A percentile compares a stretch with the other conserved stretches of the same genome.
These are phyloP conservation scores for Coleophoma crateriformis DNA, from an alignment of 2,329 filamentous ascomycete genomes.

Conservation along the genomic window DNA sequence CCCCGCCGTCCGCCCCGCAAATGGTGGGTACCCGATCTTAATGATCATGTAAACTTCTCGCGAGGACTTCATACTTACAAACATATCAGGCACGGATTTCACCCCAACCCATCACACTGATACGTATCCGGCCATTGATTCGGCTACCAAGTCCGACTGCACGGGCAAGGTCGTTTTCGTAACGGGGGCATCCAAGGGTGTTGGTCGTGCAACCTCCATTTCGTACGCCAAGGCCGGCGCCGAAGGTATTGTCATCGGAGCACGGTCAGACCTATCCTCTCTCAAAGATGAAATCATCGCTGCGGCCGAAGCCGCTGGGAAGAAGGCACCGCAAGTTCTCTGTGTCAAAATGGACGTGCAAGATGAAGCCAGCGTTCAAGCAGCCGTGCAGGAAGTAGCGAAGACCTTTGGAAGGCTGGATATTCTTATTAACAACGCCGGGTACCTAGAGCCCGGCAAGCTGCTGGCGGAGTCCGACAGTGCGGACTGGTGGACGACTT, in stretches of 20 bases:
- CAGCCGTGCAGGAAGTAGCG: slow-evolving; percentile 16
- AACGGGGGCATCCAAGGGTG: slow-evolving; percentile 46
- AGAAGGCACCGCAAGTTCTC: slow-evolving; percentile 32
- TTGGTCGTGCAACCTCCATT: slow-evolving; percentile 44
- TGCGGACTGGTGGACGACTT: slow-evolving; percentile 28
- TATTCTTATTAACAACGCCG: slow-evolving; percentile 36
- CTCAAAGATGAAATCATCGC: slow-evolving; percentile 26
- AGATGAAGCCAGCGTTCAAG: slow-evolving; percentile 23
- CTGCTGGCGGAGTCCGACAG: slow-evolving; percentile 17
- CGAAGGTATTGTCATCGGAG: slow-evolving; percentile 43
- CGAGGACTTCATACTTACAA: not conserved
- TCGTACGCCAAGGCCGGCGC: slow-evolving; percentile 47
- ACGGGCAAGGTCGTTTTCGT: slow-evolving; percentile 37
- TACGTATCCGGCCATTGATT: slow-evolving; percentile 49
- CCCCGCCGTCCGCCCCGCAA: too few relatives aligned
- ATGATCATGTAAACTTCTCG: not conserved
- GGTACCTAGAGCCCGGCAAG: slow-evolving; percentile 24
- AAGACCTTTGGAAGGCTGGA: slow-evolving; percentile 27
- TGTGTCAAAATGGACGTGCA: slow-evolving; percentile 31
- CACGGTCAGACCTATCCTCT: slow-evolving; percentile 35
- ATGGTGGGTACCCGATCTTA: too few relatives aligned
- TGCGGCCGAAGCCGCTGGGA: slow-evolving; percentile 24
- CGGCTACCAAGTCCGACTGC: slow-evolving; percentile 31
- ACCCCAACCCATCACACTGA: slow-evolving; percentile 28
- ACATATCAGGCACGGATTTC: not conserved